These are phyloP conservation scores for Platismatia glauca DNA, from an alignment of 495 filamentous ascomycete genomes.

Conservation along the genomic window DNA sequence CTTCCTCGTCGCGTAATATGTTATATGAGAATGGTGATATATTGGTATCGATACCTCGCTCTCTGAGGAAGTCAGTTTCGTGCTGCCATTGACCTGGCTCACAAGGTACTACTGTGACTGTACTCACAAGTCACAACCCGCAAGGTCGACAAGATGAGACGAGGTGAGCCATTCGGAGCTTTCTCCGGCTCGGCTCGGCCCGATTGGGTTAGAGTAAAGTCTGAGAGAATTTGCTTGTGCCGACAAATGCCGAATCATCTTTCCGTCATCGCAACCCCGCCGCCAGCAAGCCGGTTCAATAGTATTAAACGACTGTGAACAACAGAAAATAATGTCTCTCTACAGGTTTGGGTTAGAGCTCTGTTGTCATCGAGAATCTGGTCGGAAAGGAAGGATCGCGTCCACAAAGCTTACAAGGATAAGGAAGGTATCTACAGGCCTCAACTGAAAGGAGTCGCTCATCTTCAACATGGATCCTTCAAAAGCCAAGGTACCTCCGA, in stretches of 20 bases:
- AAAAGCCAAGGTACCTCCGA: slow-evolving; percentile 44
- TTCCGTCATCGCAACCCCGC: neutral
- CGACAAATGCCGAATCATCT: slow-evolving; percentile 15
- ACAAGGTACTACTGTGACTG: too few species aligned
- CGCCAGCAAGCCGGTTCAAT: too few species aligned
- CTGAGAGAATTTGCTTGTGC: too few species aligned
- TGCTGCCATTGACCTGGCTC: too few species aligned
- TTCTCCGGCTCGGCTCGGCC: neutral
- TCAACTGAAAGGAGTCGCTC: neutral
- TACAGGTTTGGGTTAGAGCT: neutral
- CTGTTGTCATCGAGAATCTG: neutral
- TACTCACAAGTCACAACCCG: too few species aligned
- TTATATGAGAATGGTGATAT: neutral
- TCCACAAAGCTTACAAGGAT: neutral
- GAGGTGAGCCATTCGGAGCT: too few species aligned
- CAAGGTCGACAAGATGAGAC: too few species aligned
- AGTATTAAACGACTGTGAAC: too few species aligned
- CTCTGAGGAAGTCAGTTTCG: too few species aligned
- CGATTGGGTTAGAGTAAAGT: too few species aligned
- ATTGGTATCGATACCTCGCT: too few species aligned
- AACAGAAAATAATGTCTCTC: neutral
- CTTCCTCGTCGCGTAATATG: neutral
- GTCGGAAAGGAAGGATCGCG: neutral
- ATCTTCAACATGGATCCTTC: slow-evolving; percentile 41
- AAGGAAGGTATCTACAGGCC: too few species aligned